Conservation (phyloP, 192 early-diverging fungal species). For the Umbelopsis ramanniana region DNA sequence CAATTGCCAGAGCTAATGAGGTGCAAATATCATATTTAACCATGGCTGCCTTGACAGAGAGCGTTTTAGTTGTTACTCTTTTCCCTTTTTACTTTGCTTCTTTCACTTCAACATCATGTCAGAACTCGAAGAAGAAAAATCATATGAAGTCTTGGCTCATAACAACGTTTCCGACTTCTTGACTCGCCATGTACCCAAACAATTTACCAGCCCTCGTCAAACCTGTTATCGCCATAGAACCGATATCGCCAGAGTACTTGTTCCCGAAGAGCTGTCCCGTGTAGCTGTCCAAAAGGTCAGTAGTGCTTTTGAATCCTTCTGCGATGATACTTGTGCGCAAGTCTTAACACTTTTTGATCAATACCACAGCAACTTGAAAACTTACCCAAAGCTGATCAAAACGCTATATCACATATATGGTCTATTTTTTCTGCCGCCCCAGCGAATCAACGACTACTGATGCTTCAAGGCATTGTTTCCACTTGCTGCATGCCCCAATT, state of each 20-base stretch:
- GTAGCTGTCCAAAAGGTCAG: constrained; percentile 8
- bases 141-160: background rate
- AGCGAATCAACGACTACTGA: constrained; percentile 62
- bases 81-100: background rate
- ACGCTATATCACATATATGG: constrained; percentile 69
- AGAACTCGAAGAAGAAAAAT: background rate
- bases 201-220: background rate
- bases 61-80: background rate
- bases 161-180: background rate
- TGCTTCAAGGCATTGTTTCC: constrained; percentile 77
- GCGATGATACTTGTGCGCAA: background rate
- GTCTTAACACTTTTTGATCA: background rate
- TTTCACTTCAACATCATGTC: background rate
- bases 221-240: constrained; percentile 16
- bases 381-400: constrained; percentile 3
- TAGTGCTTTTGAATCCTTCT: background rate
- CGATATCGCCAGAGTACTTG: constrained; percentile 2
- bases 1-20: constrained; percentile 8
- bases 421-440: constrained; percentile 68
- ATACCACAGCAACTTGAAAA: background rate
- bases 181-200: constrained; percentile 11
- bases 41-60: background rate
- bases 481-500: constrained; percentile 87
- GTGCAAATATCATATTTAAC: background rate
- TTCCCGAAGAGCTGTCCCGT: background rate